Evolutionary conservation across 1,139 yeast species (phyloP), one percentile per base, ranked within the genome.

Genomic region (Debaryomyces singareniensis): DNA sequence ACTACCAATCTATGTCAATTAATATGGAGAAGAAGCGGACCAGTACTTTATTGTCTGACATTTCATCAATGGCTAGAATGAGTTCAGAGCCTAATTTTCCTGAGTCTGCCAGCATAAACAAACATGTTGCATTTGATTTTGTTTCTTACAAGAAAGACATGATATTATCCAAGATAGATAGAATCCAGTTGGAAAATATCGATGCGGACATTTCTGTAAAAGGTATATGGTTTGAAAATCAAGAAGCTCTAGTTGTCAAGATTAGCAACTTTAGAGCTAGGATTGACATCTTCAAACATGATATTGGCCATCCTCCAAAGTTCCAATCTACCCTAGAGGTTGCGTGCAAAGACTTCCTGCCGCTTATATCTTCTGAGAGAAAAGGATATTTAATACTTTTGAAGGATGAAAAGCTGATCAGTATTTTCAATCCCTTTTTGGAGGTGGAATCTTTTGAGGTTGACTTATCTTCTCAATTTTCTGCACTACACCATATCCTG

Each of bases 391-490:
- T 72, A n/a, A 49, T 69, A 2, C 53, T 58, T 4, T 47, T 68
- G 9, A 55, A 55, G 13, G 58, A 59, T 9, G 48, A 49, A 3
- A 42, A 51, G 5, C 46, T 51, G 3, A 30, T 80, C 13, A 58
- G 58, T 11, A 45, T 85, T 4, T 66, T 73, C 25, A 78, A 84
- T 40, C 94, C 95, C 1, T 79, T 83, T 40, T 55, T 78, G 7
- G 72, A 74, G 18, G 47, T 82, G 2, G 51, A 52, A 3, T 73
- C 91, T 0, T 68, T 75, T 0, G 43, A 56, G 3, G 55, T 73
- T 5, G 38, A 43, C 15, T 30, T 55, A 5, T 28, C 49, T 1
- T 36, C 39, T 4, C 38, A 32, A 11, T 41, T 37, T 15, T 47
- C 54, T 3, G 30, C 40, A 5, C 45, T 54, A 3, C 14, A 34